These are phyloP conservation scores for Tetradesmus lagerheimii DNA, from an alignment of 139 green algal genomes.

Conservation along the genomic window DNA sequence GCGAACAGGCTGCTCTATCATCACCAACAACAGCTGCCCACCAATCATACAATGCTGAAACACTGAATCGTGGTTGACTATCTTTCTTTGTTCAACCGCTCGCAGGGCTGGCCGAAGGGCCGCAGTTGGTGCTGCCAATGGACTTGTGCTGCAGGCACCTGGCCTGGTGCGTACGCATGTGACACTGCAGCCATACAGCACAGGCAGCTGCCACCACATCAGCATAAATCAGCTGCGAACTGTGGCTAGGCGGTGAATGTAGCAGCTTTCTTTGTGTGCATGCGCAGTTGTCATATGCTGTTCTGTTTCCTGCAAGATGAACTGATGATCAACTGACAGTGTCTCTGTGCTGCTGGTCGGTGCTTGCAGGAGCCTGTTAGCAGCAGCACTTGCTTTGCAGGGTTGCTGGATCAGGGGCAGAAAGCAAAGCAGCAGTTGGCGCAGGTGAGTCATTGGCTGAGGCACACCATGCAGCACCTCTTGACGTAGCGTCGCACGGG, in stretches of 20 bases:
- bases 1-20: neutral
- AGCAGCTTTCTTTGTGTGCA: too few relatives aligned
- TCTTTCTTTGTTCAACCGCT: too few relatives aligned
- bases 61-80: too few relatives aligned
- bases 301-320: neutral
- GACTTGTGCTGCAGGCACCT: neutral
- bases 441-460: neutral
- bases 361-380: neutral
- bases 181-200: neutral
- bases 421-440: slow-evolving; percentile 29
- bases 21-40: neutral
- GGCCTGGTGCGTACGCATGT: neutral
- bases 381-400: neutral
- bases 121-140: slow-evolving; percentile 12
- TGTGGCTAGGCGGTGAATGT: too few relatives aligned
- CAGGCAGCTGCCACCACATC: neutral
- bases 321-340: too few relatives aligned
- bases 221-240: too few relatives aligned
- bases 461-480: neutral
- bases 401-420: neutral
- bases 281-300: neutral
- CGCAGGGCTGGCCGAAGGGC: neutral
- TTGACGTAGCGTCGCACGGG: neutral
- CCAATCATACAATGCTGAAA: too few relatives aligned
- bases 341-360: neutral